Evolutionary conservation across 179 eudicot species (phyloP).

Genomic region (Gypsophila paniculata): DNA sequence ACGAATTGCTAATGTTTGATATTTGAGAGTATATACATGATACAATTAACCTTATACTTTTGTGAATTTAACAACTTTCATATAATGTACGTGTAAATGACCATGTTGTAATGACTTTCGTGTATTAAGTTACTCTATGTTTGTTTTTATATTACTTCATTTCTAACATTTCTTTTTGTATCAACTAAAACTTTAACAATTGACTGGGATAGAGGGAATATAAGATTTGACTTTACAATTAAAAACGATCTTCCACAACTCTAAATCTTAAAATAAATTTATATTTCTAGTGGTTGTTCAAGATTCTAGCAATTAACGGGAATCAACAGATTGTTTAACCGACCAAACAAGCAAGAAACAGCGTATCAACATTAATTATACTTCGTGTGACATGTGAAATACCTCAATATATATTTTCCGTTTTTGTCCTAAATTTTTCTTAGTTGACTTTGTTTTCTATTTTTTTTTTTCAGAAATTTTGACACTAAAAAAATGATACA

Average conservation of each 20-base stretch:
- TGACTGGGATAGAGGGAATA: no score
- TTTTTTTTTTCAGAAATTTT: not conserved
- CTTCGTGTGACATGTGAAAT: slow-evolving; percentile 13
- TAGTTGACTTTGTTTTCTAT: not conserved
- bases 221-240: not conserved
- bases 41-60: no score
- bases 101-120: no score
- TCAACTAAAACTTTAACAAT: no score
- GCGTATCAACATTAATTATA: not conserved
- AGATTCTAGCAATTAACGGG: slow-evolving; percentile 15
- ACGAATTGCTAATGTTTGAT: no score
- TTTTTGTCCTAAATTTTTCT: not conserved
- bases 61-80: no score
- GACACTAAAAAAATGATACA: not conserved
- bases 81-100: no score
- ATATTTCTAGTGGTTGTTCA: slow-evolving; percentile 18
- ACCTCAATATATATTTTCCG: not conserved
- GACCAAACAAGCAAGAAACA: slow-evolving; percentile 24
- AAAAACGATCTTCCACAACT: not conserved
- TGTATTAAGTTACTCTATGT: no score
- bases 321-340: slow-evolving; percentile 23
- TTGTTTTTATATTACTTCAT: no score
- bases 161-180: no score
- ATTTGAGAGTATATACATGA: no score
- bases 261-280: no score